A percentile compares a stretch with the other conserved stretches of the same genome.
These are phyloP conservation scores for Aureoboletus auriporus DNA, from an alignment of 768 basidiomycete species.

Conservation along the genomic window DNA sequence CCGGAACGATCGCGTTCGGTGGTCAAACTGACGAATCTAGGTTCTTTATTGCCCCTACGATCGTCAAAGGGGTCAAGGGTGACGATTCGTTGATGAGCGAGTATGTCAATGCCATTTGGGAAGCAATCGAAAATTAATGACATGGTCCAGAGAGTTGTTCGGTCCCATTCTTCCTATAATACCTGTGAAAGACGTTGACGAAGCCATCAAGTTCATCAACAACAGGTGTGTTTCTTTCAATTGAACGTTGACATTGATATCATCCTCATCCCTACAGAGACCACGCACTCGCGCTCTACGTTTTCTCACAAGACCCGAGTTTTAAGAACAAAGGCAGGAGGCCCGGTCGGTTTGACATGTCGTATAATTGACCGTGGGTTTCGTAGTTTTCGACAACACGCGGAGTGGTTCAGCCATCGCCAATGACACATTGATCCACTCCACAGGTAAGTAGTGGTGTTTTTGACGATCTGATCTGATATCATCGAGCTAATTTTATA, in stretches of 20 bases:
- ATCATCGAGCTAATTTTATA: conserved; percentile 13
- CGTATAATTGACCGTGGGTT: not conserved
- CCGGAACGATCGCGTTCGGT: conserved; percentile 62
- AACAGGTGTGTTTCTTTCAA: conserved; percentile 36
- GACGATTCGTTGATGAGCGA: conserved; percentile 77
- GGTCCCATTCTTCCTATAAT: conserved; percentile 79
- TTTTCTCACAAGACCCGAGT: conserved; percentile 60
- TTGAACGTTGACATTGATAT: not conserved
- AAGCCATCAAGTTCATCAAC: conserved; percentile 68
- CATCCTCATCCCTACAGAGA: conserved; percentile 39
- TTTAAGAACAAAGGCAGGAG: conserved; percentile 59
- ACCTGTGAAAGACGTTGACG: conserved; percentile 64
- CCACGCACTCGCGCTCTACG: conserved; percentile 75
- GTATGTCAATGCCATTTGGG: conserved; percentile 36
- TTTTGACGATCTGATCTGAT: not conserved
- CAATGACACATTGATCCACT: conserved; percentile 66
- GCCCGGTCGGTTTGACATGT: not conserved
- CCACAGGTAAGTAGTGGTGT: conserved; percentile 39
- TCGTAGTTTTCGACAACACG: conserved; percentile 62
- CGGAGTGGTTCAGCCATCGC: conserved; percentile 64
- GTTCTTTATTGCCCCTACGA: conserved; percentile 67
- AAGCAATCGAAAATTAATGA: not conserved
- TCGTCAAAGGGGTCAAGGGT: conserved; percentile 56
- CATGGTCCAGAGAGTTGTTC: conserved; percentile 66
- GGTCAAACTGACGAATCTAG: conserved; percentile 54